These are phyloP conservation scores for Scutellaria minor DNA, from an alignment of 257 asterid genomes.

Conservation along the genomic window DNA sequence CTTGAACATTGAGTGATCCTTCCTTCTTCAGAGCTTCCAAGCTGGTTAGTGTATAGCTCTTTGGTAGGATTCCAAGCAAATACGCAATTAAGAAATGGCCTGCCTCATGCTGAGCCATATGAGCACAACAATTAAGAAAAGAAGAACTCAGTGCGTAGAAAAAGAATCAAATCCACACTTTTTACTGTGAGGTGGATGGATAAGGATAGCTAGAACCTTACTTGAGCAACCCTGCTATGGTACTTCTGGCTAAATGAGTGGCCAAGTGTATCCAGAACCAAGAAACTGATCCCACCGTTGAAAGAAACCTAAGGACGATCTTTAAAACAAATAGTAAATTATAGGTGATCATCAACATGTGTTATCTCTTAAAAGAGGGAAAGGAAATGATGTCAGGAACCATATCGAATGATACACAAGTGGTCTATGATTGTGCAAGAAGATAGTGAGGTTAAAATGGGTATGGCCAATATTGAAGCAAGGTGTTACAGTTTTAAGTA, in stretches of 20 bases:
- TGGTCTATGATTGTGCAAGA: neutral
- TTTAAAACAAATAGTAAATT: constrained; percentile 47
- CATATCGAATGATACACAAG: no score
- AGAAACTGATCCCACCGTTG: constrained; percentile 81
- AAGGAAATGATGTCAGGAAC: constrained; percentile 4
- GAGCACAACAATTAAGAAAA: constrained; percentile 28
- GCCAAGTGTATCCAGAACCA: constrained; percentile 88
- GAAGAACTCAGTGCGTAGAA: constrained; percentile 29
- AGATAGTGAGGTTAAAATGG: neutral
- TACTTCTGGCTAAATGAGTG: constrained; percentile 90
- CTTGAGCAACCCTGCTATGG: constrained; percentile 89
- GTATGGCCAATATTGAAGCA: neutral
- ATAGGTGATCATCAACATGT: constrained; percentile 29
- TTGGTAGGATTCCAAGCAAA: constrained; percentile 92
- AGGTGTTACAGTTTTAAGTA: neutral
- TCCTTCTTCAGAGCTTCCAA: constrained; percentile 88
- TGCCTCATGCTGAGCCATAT: constrained; percentile 81
- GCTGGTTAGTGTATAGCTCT: constrained; percentile 82
- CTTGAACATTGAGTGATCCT: constrained; percentile 94
- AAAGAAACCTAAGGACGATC: constrained; percentile 68
- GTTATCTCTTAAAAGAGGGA: constrained; percentile 11
- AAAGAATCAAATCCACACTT: constrained; percentile 1
- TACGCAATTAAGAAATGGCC: constrained; percentile 98
- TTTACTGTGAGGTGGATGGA: constrained; percentile 9
- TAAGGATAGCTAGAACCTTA: constrained; percentile 34